Percentiles rank a stretch among this genome's conserved stretches.
Conservation (phyloP, 1,139 yeast genomes). For the Meyerozyma smithsonii region DNA sequence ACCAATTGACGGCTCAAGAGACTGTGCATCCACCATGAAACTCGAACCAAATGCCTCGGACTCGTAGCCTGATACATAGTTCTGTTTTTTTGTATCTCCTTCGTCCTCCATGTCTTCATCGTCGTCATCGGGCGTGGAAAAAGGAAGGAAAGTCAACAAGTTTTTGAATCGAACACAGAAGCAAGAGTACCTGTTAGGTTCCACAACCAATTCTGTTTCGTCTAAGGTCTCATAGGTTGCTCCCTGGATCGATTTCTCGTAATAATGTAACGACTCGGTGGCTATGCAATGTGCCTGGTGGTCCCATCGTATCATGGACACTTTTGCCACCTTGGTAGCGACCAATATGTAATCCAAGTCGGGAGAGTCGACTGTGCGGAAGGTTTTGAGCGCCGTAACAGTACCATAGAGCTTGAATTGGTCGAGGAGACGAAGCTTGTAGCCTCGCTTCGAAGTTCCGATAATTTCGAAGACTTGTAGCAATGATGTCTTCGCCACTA, state of each 20-base stretch:
- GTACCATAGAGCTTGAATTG: slow-evolving; percentile 74
- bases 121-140: slow-evolving; percentile 42
- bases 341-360: slow-evolving; percentile 58
- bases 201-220: slow-evolving; percentile 53
- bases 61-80: slow-evolving; percentile 2
- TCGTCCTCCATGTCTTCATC: slow-evolving; percentile 36
- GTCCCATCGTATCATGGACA: slow-evolving; percentile 76
- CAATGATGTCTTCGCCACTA: slow-evolving; percentile 68
- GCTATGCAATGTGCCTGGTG: slow-evolving; percentile 43
- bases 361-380: slow-evolving; percentile 49
- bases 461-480: slow-evolving; percentile 60
- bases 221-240: slow-evolving; percentile 44
- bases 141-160: slow-evolving; percentile 69
- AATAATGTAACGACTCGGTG: slow-evolving; percentile 81
- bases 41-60: slow-evolving; percentile 37
- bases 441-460: slow-evolving; percentile 8
- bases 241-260: slow-evolving; percentile 63
- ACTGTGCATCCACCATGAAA: slow-evolving; percentile 53
- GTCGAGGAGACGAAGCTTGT: slow-evolving; percentile 47
- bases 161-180: slow-evolving; percentile 68
- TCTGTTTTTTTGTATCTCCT: slow-evolving; percentile 15
- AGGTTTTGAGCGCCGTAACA: slow-evolving; percentile 52
- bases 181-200: slow-evolving; percentile 57
- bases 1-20: slow-evolving; percentile 55
- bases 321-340: slow-evolving; percentile 70